Evolutionary conservation across 2,329 filamentous ascomycete genomes (phyloP).

Genomic region (Penicillium sp.): DNA sequence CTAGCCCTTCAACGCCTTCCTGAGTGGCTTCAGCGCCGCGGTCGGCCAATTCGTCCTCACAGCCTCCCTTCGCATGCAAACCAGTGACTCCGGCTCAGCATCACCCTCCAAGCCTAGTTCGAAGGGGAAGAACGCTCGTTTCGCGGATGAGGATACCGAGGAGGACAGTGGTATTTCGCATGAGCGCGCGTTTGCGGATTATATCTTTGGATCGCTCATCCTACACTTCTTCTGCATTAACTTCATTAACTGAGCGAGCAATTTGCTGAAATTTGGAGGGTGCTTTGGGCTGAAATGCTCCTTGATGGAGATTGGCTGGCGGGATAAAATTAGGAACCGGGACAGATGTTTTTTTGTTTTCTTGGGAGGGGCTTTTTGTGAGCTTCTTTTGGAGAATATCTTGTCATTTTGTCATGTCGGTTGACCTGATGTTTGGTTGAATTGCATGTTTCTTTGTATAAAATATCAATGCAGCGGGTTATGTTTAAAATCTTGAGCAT

Average conservation of each 20-base stretch:
- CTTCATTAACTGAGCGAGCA: conserved; percentile 82
- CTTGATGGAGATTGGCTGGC: not conserved
- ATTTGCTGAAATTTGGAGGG: not conserved
- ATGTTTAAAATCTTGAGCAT: not conserved
- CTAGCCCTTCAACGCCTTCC: conserved; percentile 97
- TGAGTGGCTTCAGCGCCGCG: conserved; percentile 89
- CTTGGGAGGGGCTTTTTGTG: not conserved
- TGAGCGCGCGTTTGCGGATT: conserved; percentile 84
- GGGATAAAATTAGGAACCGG: not conserved
- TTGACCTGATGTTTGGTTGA: not conserved
- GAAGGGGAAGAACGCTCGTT: conserved; percentile 30
- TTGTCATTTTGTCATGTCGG: not conserved
- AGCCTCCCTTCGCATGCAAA: conserved; percentile 87
- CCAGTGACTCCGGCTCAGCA: conserved; percentile 54
- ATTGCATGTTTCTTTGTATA: conserved; percentile 10
- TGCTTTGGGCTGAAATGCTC: not conserved
- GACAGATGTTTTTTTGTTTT: not conserved
- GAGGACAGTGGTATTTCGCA: conserved; percentile 31
- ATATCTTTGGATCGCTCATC: conserved; percentile 89
- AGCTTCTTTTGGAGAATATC: not conserved
- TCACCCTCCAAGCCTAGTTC: conserved; percentile 60
- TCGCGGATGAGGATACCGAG: conserved; percentile 26
- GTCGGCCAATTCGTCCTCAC: conserved; percentile 98
- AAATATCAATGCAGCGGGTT: conserved; percentile 9
- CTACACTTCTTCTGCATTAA: conserved; percentile 99